Conservation (phyloP, 768 basidiomycete genomes). For the Megacollybia marginata region DNA sequence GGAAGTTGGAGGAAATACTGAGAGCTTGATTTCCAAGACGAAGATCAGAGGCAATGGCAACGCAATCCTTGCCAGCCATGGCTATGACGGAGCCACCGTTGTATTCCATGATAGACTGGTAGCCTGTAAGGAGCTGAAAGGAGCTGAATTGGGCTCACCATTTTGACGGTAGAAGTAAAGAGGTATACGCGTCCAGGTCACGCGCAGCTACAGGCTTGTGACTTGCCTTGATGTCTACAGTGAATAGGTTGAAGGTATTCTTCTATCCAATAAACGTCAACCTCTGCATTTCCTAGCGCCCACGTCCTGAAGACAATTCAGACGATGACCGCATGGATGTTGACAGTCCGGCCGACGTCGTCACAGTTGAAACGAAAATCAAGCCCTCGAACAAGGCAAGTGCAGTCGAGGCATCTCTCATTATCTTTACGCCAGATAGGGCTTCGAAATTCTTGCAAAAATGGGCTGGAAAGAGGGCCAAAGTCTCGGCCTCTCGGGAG, state of each 20-base stretch:
- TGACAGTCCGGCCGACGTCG: slow-evolving; percentile 51
- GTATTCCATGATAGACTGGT: slow-evolving; percentile 83
- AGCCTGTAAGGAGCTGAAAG: slow-evolving; percentile 6
- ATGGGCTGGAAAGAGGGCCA: slow-evolving; percentile 81
- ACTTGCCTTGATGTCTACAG: slow-evolving; percentile 3
- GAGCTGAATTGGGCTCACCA: slow-evolving; percentile 8
- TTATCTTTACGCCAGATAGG: slow-evolving; percentile 15
- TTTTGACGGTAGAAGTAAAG: slow-evolving; percentile 4
- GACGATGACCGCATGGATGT: slow-evolving; percentile 61
- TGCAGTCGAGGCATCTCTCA: no score
- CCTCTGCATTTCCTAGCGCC: slow-evolving; percentile 52
- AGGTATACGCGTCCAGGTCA: slow-evolving; percentile 4
- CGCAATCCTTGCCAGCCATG: slow-evolving; percentile 98
- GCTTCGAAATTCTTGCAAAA: slow-evolving; percentile 73
- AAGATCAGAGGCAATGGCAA: slow-evolving; percentile 95
- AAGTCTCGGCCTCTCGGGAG: slow-evolving; percentile 66
- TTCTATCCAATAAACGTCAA: slow-evolving; percentile 36
- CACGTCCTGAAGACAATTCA: slow-evolving; percentile 44
- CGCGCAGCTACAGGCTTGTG: not conserved
- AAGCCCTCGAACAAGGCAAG: slow-evolving; percentile 57
- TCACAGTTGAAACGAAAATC: slow-evolving; percentile 79
- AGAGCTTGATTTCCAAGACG: slow-evolving; percentile 84
- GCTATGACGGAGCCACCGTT: slow-evolving; percentile 99
- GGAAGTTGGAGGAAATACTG: slow-evolving; percentile 86
- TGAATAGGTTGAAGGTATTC: slow-evolving; percentile 59